Evolutionary conservation across 768 basidiomycete species (phyloP).

Genomic region (Heimioporus sp.): DNA sequence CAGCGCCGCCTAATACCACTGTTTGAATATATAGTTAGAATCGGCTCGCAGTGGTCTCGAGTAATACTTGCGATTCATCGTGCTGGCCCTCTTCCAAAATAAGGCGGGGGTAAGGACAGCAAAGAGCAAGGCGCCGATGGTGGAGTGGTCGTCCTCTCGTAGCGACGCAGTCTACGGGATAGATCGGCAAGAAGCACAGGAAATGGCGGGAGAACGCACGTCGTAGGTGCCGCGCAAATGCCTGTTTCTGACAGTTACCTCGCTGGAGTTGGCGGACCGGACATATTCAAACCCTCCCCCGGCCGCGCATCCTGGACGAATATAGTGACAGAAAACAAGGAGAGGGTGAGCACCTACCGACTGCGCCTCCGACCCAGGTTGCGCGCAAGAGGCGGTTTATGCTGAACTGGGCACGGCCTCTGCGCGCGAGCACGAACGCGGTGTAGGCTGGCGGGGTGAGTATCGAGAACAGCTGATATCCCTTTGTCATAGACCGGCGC

Average conservation of each 20-base stretch:
- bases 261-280: constrained; percentile 53
- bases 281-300: constrained; percentile 61
- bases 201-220: constrained; percentile 36
- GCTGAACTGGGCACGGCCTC: constrained; percentile 52
- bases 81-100: constrained; percentile 66
- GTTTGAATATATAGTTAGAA: constrained; percentile 2
- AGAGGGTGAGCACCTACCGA: constrained; percentile 33
- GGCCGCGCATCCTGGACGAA: constrained; percentile 33
- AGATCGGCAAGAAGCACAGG: neutral
- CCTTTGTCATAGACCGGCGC: constrained; percentile 60
- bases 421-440: constrained; percentile 50
- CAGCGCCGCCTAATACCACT: constrained; percentile 75
- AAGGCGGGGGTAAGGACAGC: constrained; percentile 65
- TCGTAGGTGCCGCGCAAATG: constrained; percentile 57
- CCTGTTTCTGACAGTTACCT: constrained; percentile 46
- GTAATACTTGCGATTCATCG: constrained; percentile 50
- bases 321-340: neutral
- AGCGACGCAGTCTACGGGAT: constrained; percentile 49
- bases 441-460: constrained; percentile 61
- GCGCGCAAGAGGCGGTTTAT: constrained; percentile 65
- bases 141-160: constrained; percentile 71
- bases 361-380: constrained; percentile 68
- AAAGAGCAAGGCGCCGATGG: constrained; percentile 65
- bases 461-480: constrained; percentile 66
- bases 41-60: neutral